Conservation (phyloP, 495 filamentous ascomycete species). For the Pseudevernia furfuracea region DNA sequence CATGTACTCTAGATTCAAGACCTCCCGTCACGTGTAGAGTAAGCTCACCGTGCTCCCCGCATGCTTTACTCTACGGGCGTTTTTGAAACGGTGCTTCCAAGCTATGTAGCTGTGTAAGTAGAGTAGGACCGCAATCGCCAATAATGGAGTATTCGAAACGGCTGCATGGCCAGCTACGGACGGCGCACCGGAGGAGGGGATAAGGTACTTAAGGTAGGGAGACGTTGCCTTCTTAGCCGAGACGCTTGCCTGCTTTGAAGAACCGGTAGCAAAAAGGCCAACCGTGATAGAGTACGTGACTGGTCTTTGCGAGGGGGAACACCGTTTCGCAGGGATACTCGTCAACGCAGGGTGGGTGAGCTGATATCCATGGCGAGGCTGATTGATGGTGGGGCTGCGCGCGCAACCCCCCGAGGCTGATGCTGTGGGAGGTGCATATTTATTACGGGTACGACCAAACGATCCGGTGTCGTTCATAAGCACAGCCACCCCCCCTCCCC, state of each 20-base stretch:
- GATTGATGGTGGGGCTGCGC: not conserved
- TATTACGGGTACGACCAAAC: not conserved
- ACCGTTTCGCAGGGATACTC: not conserved
- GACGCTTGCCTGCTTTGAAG: not conserved
- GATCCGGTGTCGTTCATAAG: no score
- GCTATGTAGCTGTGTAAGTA: conserved; percentile 23
- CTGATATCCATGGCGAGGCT: not conserved
- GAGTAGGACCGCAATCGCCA: conserved; percentile 25
- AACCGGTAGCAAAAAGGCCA: not conserved
- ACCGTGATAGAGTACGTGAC: not conserved
- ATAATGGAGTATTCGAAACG: conserved; percentile 24
- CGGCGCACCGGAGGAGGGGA: not conserved
- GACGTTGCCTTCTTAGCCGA: not conserved
- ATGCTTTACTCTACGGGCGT: conserved; percentile 20
- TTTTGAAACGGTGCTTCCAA: conserved; percentile 16
- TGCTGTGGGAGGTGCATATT: not conserved
- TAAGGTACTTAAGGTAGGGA: no score
- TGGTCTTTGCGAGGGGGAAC: not conserved
- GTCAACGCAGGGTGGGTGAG: not conserved
- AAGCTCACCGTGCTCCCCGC: conserved; percentile 30
- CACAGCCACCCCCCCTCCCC: no score
- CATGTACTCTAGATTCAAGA: conserved; percentile 42
- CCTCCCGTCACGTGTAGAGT: conserved; percentile 29
- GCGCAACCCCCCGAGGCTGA: not conserved
- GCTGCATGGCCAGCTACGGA: conserved; percentile 25